Conservation (phyloP, 805 yeast species). For the Myxozyma monticola region DNA sequence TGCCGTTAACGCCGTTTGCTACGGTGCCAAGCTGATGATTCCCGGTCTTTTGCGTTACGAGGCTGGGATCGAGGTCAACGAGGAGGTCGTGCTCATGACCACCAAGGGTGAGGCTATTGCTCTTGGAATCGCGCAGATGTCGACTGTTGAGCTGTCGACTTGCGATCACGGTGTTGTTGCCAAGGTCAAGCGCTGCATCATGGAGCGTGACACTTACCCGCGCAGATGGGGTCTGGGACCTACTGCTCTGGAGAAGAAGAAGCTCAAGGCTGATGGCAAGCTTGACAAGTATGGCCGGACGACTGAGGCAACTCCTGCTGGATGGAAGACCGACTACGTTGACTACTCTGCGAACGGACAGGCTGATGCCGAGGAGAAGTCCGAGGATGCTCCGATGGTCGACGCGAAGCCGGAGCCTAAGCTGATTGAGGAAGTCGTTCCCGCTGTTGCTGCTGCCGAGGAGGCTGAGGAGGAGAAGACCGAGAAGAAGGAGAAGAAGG, state of each 20-base stretch:
- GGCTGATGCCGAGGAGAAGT: constrained; percentile 42
- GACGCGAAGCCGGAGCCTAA: constrained; percentile 59
- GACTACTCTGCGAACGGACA: constrained; percentile 54
- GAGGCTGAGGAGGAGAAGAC: constrained; percentile 22
- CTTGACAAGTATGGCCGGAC: constrained; percentile 92
- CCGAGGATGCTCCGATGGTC: constrained; percentile 28
- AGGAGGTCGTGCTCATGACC: constrained; percentile 96
- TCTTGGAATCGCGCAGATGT: constrained; percentile 97
- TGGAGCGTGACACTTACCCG: constrained; percentile 99
- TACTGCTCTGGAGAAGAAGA: constrained; percentile 97
- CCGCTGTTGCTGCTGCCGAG: constrained; percentile 16
- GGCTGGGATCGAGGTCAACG: constrained; percentile 94
- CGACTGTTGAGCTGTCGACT: constrained; percentile 91
- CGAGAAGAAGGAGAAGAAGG: constrained; percentile 22
- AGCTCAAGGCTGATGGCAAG: constrained; percentile 94
- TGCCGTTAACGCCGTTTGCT: constrained; percentile 97
- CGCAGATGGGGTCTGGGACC: constrained; percentile 99
- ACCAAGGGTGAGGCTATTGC: constrained; percentile 99
- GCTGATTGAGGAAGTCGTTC: constrained; percentile 47
- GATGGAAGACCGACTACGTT: constrained; percentile 85
- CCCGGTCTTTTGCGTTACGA: constrained; percentile 98
- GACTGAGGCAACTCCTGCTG: constrained; percentile 90
- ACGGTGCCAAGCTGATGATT: constrained; percentile 98
- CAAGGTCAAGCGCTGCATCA: constrained; percentile 97
- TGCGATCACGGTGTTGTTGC: constrained; percentile 99